Evolutionary conservation across 345 rosid species (phyloP).

Genomic region (Euphorbia lathyris): DNA sequence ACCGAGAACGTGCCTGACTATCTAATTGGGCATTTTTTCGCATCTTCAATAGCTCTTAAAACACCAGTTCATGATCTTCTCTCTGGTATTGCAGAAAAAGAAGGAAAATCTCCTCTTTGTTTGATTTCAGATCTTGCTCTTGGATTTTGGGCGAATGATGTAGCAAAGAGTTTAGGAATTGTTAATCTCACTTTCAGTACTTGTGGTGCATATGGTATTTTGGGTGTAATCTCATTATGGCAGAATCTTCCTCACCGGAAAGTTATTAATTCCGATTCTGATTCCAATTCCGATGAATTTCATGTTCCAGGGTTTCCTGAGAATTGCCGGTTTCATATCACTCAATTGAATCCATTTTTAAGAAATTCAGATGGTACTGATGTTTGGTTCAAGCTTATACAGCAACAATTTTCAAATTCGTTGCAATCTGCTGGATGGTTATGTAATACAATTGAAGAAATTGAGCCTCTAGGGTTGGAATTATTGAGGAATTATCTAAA

Average conservation of each 20-base stretch:
- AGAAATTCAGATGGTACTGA: constrained; percentile 39
- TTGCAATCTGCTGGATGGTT: constrained; percentile 37
- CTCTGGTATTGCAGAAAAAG: constrained; percentile 11
- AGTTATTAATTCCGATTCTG: too few species aligned
- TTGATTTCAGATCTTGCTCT: constrained; percentile 38
- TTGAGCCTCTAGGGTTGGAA: constrained; percentile 33
- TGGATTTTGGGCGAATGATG: constrained; percentile 42
- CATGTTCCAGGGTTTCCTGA: constrained; percentile 41
- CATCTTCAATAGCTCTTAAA: constrained; percentile 22
- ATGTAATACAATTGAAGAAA: constrained; percentile 39
- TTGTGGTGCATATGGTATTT: constrained; percentile 39
- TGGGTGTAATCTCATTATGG: constrained; percentile 44
- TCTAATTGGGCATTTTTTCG: constrained; percentile 7
- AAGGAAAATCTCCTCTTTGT: constrained; percentile 38
- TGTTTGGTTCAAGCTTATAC: constrained; percentile 39
- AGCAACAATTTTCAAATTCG: constrained; percentile 26
- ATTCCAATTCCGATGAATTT: constrained; percentile 36
- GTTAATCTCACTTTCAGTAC: constrained; percentile 29
- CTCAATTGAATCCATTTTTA: constrained; percentile 31
- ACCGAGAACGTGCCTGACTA: constrained; percentile 37
- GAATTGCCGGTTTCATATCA: constrained; percentile 29
- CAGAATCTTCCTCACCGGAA: constrained; percentile 39
- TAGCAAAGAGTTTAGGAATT: constrained; percentile 30
- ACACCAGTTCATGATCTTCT: too few species aligned
- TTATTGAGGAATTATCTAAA: constrained; percentile 30